These are phyloP conservation scores for Backusella sp. DNA, from an alignment of 192 early-diverging fungal species.

Conservation along the genomic window DNA sequence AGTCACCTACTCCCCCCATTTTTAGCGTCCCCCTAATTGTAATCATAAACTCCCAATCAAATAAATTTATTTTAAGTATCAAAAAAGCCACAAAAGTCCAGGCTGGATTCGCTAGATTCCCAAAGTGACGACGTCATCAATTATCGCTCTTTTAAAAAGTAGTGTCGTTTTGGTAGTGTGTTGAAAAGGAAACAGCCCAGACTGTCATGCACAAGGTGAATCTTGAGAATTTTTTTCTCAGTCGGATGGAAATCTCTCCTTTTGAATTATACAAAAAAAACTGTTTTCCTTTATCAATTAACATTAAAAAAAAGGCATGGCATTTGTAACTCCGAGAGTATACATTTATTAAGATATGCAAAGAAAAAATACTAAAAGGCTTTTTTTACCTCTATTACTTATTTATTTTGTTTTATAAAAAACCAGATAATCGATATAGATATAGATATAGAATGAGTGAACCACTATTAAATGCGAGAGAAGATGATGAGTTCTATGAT, in stretches of 20 bases:
- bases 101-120: neutral
- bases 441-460: constrained; percentile 8
- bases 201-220: neutral
- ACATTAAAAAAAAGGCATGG: neutral
- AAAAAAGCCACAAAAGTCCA: neutral
- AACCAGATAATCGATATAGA: neutral
- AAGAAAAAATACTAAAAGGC: neutral
- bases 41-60: neutral
- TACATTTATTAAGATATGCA: neutral
- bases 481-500: neutral
- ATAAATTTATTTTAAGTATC: neutral
- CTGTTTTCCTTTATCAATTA: neutral
- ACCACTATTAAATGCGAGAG: neutral
- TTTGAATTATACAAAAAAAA: neutral
- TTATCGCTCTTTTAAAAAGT: neutral
- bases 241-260: neutral
- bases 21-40: neutral
- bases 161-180: neutral
- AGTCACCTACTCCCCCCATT: constrained; percentile 1
- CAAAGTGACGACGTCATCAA: neutral
- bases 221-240: neutral
- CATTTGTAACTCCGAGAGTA: constrained; percentile 2
- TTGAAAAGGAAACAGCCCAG: constrained; percentile 1
- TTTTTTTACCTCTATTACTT: constrained; percentile 2
- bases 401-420: neutral